These are phyloP conservation scores for Kwoniella heveanensis DNA, from an alignment of 768 basidiomycete genomes.

Conservation along the genomic window DNA sequence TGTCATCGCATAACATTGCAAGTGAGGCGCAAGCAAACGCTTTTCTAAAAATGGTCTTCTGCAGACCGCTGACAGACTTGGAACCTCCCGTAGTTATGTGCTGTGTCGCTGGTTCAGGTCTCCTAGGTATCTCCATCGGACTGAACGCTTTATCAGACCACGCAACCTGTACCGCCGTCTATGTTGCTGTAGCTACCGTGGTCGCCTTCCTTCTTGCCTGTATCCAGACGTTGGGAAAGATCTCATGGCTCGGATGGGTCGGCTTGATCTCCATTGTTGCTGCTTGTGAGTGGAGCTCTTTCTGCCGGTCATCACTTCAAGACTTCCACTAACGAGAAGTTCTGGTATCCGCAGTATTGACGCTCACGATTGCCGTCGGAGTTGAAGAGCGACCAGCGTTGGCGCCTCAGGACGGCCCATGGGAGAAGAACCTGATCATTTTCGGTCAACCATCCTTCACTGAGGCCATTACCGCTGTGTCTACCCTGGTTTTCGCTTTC, in stretches of 20 bases:
- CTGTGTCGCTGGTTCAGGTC: conserved; percentile 42
- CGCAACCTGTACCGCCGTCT: conserved; percentile 56
- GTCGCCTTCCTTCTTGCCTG: conserved; percentile 38
- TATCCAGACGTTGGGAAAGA: conserved; percentile 51
- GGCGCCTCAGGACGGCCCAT: conserved; percentile 29
- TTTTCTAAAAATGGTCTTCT: no score
- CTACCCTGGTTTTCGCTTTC: conserved; percentile 52
- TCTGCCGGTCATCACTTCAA: neutral
- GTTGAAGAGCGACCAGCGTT: conserved; percentile 36
- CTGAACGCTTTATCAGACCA: conserved; percentile 53
- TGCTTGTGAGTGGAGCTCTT: conserved; percentile 7
- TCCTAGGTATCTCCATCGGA: conserved; percentile 49
- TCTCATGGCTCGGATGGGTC: conserved; percentile 51
- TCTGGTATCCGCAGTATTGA: conserved; percentile 14
- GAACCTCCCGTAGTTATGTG: conserved; percentile 3
- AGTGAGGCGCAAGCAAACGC: no score
- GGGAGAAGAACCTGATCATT: conserved; percentile 32
- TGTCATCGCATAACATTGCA: neutral
- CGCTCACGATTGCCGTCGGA: conserved; percentile 37
- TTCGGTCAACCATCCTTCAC: conserved; percentile 41
- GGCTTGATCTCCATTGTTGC: conserved; percentile 15
- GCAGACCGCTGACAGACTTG: neutral
- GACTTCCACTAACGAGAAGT: no score
- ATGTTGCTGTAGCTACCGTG: conserved; percentile 50
- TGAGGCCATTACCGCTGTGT: conserved; percentile 52